Conservation (phyloP, 179 eudicot species). For the Gypsophila paniculata region DNA sequence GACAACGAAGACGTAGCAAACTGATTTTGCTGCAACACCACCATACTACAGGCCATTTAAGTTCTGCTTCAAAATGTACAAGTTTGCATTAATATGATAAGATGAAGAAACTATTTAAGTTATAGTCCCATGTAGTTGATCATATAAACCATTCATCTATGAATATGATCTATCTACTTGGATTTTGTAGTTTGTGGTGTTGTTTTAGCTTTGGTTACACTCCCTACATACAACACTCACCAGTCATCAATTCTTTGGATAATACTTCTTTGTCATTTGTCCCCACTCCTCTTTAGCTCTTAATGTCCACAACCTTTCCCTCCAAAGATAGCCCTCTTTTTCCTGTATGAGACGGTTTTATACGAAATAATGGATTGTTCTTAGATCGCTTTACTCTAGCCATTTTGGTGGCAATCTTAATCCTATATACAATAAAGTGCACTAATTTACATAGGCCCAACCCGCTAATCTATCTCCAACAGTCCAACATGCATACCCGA, state of each 20-base stretch:
- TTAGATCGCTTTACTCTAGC: too few species aligned
- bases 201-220: constrained; percentile 25
- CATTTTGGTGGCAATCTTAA: too few species aligned
- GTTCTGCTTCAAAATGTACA: too few species aligned
- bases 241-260: constrained; percentile 50
- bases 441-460: too few species aligned
- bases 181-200: constrained; percentile 20
- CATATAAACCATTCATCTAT: not conserved
- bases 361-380: too few species aligned
- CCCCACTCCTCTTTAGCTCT: constrained; percentile 24
- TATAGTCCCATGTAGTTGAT: too few species aligned
- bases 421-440: too few species aligned
- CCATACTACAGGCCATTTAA: constrained; percentile 32
- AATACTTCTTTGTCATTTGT: constrained; percentile 36
- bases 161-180: constrained; percentile 5
- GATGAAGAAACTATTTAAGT: not conserved
- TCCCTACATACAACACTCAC: constrained; percentile 35
- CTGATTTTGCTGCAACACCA: constrained; percentile 50
- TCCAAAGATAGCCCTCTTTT: too few species aligned
- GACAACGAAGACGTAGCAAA: constrained; percentile 42
- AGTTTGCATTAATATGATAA: not conserved
- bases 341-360: too few species aligned
- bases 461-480: too few species aligned
- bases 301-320: constrained; percentile 17
- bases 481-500: too few species aligned